A percentile compares a stretch with the other conserved stretches of the same genome.
Conservation (phyloP, 345 rosid species). For the Limnanthes douglasii region DNA sequence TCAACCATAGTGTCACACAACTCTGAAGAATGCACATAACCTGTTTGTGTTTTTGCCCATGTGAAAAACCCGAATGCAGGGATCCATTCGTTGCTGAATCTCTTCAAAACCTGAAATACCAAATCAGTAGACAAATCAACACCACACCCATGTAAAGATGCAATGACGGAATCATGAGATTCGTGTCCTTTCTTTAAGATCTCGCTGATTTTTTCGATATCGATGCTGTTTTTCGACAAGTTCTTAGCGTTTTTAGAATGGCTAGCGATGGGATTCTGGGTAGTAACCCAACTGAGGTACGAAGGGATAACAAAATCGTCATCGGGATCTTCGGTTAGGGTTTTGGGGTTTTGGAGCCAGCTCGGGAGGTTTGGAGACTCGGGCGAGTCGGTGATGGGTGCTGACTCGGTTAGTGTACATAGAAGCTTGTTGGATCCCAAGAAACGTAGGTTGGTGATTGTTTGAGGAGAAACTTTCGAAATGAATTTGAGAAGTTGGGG, state of each 20-base stretch:
- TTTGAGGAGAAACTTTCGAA: too few species aligned
- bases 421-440: conserved; percentile 9
- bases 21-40: conserved; percentile 32
- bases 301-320: conserved; percentile 78
- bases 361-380: conserved; percentile 61
- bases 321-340: conserved; percentile 9
- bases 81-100: conserved; percentile 49
- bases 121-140: conserved; percentile 21
- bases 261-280: conserved; percentile 7
- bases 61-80: conserved; percentile 50
- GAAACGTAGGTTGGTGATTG: conserved; percentile 4
- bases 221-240: conserved; percentile 12
- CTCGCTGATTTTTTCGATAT: conserved; percentile 30
- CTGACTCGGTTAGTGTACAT: conserved; percentile 10
- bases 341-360: conserved; percentile 28
- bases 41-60: conserved; percentile 72
- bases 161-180: conserved; percentile 19
- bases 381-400: conserved; percentile 7
- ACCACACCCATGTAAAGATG: conserved; percentile 21
- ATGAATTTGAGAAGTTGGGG: too few species aligned
- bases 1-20: conserved; percentile 50
- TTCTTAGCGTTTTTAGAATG: conserved; percentile 4
- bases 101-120: conserved; percentile 39
- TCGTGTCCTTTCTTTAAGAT: conserved; percentile 24
- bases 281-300: conserved; percentile 42